Evolutionary conservation across 805 yeast species (phyloP).

Genomic region (Tetrapisispora arboricola): DNA sequence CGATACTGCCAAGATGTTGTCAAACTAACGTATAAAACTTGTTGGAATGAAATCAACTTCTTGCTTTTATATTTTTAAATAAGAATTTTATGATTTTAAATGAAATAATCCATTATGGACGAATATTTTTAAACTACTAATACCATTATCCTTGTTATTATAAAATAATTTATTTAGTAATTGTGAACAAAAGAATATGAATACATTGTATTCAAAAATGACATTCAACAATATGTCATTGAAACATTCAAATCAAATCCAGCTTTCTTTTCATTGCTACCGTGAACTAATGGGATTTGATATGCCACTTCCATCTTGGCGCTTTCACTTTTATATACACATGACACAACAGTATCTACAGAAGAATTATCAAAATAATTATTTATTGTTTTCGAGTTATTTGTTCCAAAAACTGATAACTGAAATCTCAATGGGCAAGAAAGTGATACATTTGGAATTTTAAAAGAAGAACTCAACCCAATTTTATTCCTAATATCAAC

Average conservation of each 20-base stretch:
- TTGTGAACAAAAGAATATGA: background rate
- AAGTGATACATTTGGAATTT: constrained; percentile 40
- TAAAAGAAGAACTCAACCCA: constrained; percentile 41
- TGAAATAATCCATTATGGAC: no score
- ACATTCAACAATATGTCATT: constrained; percentile 1
- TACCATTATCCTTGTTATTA: no score
- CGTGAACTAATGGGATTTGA: constrained; percentile 37
- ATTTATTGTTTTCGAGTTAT: constrained; percentile 21
- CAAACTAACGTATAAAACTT: no score
- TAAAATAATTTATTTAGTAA: background rate
- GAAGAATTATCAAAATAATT: constrained; percentile 24
- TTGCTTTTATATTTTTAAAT: no score
- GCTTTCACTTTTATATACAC: constrained; percentile 41
- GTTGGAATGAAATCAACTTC: no score
- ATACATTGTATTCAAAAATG: no score
- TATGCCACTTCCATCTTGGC: constrained; percentile 48
- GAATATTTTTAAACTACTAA: no score
- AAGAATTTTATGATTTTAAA: no score
- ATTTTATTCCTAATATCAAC: constrained; percentile 30
- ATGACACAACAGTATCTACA: constrained; percentile 40
- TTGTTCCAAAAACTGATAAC: constrained; percentile 50
- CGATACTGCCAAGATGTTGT: no score
- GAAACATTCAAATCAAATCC: constrained; percentile 1
- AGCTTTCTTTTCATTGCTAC: background rate
- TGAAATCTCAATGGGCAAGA: constrained; percentile 49